These are phyloP conservation scores for Termitomyces eurrhizus DNA, from an alignment of 768 basidiomycete genomes.

Conservation along the genomic window DNA sequence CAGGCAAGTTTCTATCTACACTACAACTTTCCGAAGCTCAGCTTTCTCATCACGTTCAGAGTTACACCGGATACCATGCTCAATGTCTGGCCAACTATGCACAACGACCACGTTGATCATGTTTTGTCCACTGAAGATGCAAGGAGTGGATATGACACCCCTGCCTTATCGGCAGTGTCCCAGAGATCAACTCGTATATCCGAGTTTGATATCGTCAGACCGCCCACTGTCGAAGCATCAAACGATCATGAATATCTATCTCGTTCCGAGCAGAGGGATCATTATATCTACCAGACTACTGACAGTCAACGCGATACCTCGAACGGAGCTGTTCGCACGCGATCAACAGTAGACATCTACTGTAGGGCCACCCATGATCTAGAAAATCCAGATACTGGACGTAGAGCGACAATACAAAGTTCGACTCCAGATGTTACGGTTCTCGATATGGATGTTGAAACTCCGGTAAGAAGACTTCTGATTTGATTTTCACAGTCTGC, in stretches of 20 bases:
- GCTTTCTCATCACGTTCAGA: neutral
- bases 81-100: neutral
- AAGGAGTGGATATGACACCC: constrained; percentile 8
- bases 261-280: neutral
- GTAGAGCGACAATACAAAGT: constrained; percentile 21
- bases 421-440: constrained; percentile 30
- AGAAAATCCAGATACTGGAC: constrained; percentile 18
- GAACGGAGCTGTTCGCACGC: constrained; percentile 16
- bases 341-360: constrained; percentile 8
- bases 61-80: neutral
- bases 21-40: neutral
- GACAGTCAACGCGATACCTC: constrained; percentile 12
- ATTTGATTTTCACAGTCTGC: neutral
- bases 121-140: neutral
- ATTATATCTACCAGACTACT: constrained; percentile 1
- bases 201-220: constrained; percentile 33
- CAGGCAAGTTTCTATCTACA: neutral
- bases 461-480: constrained; percentile 35
- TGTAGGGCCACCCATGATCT: neutral
- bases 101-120: neutral
- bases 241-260: neutral
- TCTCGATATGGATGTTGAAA: constrained; percentile 40
- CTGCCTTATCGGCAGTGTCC: constrained; percentile 25
- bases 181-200: constrained; percentile 32
- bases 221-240: constrained; percentile 18